A percentile compares a stretch with the other conserved stretches of the same genome.
Conservation (phyloP, 208 protist species). For the Crithidia bombi region DNA sequence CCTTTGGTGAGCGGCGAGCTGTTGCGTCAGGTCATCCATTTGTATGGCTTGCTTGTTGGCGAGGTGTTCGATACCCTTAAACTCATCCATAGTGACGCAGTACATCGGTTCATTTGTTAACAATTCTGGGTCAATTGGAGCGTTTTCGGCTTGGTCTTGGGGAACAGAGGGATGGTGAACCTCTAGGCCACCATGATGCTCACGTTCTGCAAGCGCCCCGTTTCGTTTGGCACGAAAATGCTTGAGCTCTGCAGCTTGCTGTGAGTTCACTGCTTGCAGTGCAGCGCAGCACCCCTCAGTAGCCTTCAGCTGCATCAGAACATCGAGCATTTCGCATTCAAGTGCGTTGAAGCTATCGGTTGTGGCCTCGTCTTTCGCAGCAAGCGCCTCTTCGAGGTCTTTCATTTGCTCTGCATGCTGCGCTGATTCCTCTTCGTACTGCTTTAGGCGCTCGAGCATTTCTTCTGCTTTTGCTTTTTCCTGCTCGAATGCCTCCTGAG, state of each 20-base stretch:
- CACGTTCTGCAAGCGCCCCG: constrained; percentile 9
- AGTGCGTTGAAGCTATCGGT: constrained; percentile 12
- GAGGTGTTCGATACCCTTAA: constrained; percentile 7
- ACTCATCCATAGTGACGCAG: constrained; percentile 26
- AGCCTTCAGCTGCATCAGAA: constrained; percentile 33
- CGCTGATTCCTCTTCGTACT: constrained; percentile 22
- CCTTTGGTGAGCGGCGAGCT: not conserved
- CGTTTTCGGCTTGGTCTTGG: not conserved
- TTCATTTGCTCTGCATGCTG: constrained; percentile 13
- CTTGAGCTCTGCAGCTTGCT: not conserved
- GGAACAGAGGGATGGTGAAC: not conserved
- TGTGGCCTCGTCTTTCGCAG: constrained; percentile 2
- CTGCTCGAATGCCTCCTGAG: constrained; percentile 29
- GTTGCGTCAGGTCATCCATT: constrained; percentile 1
- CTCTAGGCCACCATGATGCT: constrained; percentile 6
- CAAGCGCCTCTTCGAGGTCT: constrained; percentile 25
- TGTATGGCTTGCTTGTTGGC: constrained; percentile 5
- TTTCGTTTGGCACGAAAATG: constrained; percentile 16
- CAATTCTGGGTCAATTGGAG: not conserved
- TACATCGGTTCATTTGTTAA: constrained; percentile 3
- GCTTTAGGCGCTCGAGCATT: constrained; percentile 15
- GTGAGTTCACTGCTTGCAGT: not conserved
- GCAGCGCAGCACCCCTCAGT: constrained; percentile 7
- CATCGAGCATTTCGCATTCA: constrained; percentile 32
- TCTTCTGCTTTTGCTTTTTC: constrained; percentile 27